These are phyloP conservation scores for Mycena latifolia DNA, from an alignment of 768 basidiomycete genomes.

Conservation along the genomic window DNA sequence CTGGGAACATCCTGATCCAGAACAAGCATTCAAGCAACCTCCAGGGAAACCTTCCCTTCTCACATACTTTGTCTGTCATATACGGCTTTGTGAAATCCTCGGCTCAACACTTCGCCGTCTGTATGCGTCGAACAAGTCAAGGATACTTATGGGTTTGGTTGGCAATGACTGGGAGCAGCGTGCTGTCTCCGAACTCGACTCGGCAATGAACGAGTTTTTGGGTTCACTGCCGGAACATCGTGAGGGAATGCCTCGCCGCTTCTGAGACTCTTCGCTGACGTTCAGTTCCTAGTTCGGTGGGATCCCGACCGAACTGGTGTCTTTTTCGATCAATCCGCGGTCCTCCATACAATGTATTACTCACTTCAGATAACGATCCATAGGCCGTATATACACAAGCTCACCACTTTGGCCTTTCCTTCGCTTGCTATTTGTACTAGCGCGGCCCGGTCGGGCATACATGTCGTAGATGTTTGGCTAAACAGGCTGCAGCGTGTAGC, in stretches of 20 bases:
- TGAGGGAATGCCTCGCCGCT: constrained; percentile 40
- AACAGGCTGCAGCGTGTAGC: constrained; percentile 24
- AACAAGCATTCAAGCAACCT: constrained; percentile 72
- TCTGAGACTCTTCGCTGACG: constrained; percentile 1
- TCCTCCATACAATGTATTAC: constrained; percentile 56
- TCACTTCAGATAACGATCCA: constrained; percentile 59
- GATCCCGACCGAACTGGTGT: constrained; percentile 41
- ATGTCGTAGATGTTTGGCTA: constrained; percentile 52
- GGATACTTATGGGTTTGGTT: constrained; percentile 52
- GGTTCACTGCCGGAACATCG: constrained; percentile 69
- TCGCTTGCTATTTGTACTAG: constrained; percentile 66
- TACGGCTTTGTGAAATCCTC: constrained; percentile 74
- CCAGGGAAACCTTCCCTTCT: constrained; percentile 65
- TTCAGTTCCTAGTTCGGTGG: constrained; percentile 41
- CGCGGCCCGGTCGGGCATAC: constrained; percentile 60
- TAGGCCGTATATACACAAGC: constrained; percentile 58
- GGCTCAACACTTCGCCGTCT: constrained; percentile 74
- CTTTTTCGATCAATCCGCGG: constrained; percentile 54
- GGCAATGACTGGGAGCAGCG: constrained; percentile 68
- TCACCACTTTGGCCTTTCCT: constrained; percentile 50
- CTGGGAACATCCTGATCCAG: constrained; percentile 60
- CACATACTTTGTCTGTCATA: constrained; percentile 62
- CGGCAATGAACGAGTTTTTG: constrained; percentile 71
- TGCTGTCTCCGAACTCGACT: constrained; percentile 73
- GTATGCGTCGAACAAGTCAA: constrained; percentile 57